Base-by-base conservation (phyloP, 257 asterid genomes). In the Solanum chiquidenum region DNA sequence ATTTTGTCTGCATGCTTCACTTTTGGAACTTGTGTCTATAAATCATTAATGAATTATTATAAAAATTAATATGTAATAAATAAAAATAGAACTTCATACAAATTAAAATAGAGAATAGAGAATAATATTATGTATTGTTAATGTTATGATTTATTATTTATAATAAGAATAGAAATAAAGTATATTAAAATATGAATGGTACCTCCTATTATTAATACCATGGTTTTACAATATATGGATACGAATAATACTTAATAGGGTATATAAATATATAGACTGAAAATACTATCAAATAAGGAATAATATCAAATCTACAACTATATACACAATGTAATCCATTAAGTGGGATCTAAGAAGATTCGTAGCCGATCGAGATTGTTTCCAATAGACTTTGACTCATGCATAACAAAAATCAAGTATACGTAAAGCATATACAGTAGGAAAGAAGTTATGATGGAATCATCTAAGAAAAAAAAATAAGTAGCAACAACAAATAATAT, bases 1-100 rank as follows among this genome's bases (percentile, higher is more conserved):
- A 90, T 87, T 86, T 90, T 88, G 10, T 88, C 91, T 49, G 85
- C 89, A 52, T 88, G 55, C 86, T 87, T 90, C 21, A 87, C 89
- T 71, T 90, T 90, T n/a, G 92, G 89, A n/a, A 79, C 87, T 71
- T 86, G 92, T 29, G 83, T 40, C 91, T 86, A 20, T 6, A 49
- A 4, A 46, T 25, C 4, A 62, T 62, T 5, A 62, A 34, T 12
- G 9, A 66, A 9, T 68, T 68, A 27, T 68, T 68, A 5, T 5
- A 68, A 25, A 64, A 46, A 68, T 27, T 1, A 62, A 25, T 12
- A 62, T 23, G 1, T 23, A 62, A n/a, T 62, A 4, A 23, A 9
- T 62, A 62, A 62, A 23, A 62, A 62, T n/a, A 23, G 7, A 62
- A 23, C 6, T 23, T 62, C 29, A 23, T 23, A n/a, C 3, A 10